Conservation (phyloP, 2,329 filamentous ascomycete species). For the Scedosporium aurantiacum region DNA sequence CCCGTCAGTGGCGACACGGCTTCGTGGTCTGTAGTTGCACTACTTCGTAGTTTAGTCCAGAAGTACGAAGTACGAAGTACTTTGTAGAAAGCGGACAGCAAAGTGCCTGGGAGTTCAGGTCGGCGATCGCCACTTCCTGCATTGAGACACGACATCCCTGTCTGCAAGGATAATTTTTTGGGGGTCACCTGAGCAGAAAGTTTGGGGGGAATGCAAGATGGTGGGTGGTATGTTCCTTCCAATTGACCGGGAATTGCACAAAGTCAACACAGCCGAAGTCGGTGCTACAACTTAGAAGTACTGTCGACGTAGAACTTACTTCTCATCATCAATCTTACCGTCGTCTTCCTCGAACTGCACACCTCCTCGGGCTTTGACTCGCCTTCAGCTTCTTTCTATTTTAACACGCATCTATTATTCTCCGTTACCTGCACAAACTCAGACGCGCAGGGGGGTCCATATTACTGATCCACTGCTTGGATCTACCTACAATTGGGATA, state of each 20-base stretch:
- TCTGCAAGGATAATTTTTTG: slow-evolving; percentile 5
- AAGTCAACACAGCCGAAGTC: background rate
- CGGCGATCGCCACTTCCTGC: background rate
- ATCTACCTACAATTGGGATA: no score
- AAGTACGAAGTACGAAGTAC: background rate
- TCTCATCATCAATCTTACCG: no score
- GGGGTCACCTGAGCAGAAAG: slow-evolving; percentile 3
- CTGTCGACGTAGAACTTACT: background rate
- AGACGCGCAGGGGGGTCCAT: no score
- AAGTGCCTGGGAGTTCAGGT: background rate
- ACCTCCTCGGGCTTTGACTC: background rate
- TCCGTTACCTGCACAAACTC: background rate
- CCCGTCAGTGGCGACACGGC: no score
- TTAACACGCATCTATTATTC: background rate
- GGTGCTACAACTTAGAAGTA: background rate
- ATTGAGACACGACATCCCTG: background rate
- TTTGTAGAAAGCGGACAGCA: background rate
- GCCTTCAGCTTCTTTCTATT: background rate
- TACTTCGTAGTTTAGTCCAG: background rate
- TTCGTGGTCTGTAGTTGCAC: no score
- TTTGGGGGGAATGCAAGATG: background rate
- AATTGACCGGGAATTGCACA: background rate
- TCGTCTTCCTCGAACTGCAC: no score
- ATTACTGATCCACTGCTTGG: no score
- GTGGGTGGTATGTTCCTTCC: background rate